Base-by-base conservation (phyloP, 2,329 filamentous ascomycete species). In the Drechslera avenae region DNA sequence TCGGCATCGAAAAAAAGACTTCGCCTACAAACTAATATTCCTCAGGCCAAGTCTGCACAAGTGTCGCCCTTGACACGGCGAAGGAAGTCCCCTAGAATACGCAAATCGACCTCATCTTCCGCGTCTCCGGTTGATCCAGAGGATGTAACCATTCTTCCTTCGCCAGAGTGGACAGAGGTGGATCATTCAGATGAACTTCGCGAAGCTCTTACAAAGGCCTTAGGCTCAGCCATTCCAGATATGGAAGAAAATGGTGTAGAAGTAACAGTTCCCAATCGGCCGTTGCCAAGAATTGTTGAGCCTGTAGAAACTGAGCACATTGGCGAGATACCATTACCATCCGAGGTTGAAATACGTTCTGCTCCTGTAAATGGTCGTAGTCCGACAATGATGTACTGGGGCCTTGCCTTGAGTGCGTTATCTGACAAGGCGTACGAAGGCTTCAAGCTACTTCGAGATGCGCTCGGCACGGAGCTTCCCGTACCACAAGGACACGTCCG, bases 381-480 rank as follows among this genome's bases (percentile, higher is more conserved):
- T 41, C 54, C 58, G 6, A 42, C 59, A 1, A 16, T 59, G 32
- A 62, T 51, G 12, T 67, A 62, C 35, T 61, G 58, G 47, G 47
- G 59, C 14, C 48, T 69, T 14, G 63, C 63, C 3, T 35, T 67
- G 2, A 58, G 54, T 36, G 65, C 63, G 1, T 26, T 69, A 12
- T 52, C 57, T 12, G 63, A 63, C 9, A 59, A 57, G 31, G 31
- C 48, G 3, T 47, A 63, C 16, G 57, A 66, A 37, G 63, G 57
- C 3, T 50, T 68, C 2, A 54, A 55, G n/a, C 21, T 56, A 14
- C 40, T 69, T 17, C 55, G 55, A 34, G 42, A 61, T 6, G 37
- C 31, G n/a, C 67, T 66, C 52, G 69, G 69, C 5, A 57, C 62
- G n/a, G 71, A 73, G 46, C 64, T 56, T 30, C 60, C 62, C 10